phyloP scores from a whole-genome alignment of 2,329 filamentous ascomycete species.

The Trichoderma endophyticum region DNA sequence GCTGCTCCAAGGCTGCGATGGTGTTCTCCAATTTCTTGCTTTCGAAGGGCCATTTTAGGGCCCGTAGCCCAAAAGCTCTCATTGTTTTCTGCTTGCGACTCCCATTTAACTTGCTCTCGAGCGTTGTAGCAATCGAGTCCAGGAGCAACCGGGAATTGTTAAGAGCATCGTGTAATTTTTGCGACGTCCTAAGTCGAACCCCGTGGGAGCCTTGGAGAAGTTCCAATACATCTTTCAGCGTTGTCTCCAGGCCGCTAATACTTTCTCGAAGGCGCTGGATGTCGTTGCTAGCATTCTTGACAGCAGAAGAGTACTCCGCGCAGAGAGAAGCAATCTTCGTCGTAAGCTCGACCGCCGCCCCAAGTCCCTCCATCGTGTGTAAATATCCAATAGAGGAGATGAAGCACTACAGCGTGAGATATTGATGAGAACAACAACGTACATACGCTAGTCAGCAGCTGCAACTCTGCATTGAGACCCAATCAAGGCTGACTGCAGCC shows the following conservation, averaged over 20 bases:
- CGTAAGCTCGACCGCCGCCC: neutral
- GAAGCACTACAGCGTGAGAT: too few species aligned
- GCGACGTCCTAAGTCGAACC: neutral
- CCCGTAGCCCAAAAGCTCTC: neutral
- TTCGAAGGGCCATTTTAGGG: neutral
- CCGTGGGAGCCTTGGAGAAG: neutral
- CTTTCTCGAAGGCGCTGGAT: neutral
- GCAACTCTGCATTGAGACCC: neutral
- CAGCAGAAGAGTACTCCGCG: neutral
- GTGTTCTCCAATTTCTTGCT: neutral
- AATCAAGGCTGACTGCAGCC: neutral
- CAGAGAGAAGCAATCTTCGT: neutral
- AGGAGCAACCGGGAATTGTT: neutral
- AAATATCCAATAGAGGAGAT: neutral
- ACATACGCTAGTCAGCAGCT: too few species aligned
- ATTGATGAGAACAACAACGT: too few species aligned
- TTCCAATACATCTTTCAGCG: neutral
- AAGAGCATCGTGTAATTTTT: neutral
- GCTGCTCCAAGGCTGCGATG: neutral
- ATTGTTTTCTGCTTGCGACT: neutral
- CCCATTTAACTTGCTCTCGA: neutral
- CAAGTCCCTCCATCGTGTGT: neutral
- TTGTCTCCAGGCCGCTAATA: neutral
- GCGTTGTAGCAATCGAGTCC: neutral
- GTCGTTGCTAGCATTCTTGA: neutral